phyloP scores from a whole-genome alignment of 352 stramenopile genomes.

The Phytophthora vignae region DNA sequence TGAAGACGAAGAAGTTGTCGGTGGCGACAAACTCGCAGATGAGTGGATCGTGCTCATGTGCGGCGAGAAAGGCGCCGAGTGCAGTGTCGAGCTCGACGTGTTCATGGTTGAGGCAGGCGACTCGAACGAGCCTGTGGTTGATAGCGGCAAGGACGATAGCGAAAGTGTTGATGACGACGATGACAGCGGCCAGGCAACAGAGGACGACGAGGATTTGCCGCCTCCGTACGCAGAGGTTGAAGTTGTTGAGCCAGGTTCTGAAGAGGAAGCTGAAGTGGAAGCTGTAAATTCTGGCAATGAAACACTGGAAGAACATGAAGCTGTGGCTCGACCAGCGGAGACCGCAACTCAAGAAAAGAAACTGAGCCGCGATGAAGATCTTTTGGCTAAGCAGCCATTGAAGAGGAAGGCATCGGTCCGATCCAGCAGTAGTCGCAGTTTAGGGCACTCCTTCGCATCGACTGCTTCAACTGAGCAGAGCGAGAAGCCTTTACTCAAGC shows the following conservation, averaged over 20 bases:
- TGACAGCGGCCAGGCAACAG: conserved; percentile 13
- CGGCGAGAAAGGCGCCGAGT: conserved; percentile 31
- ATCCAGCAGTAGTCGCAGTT: conserved; percentile 21
- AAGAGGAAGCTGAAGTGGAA: background rate
- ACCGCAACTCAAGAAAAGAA: background rate
- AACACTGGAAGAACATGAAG: background rate
- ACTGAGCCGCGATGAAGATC: background rate
- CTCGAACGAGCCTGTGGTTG: conserved; percentile 2
- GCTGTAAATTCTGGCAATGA: background rate
- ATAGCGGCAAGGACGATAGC: conserved; percentile 2
- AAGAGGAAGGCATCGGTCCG: conserved; percentile 1
- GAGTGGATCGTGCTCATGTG: conserved; percentile 37
- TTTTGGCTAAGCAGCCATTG: background rate
- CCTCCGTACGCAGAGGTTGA: conserved; percentile 30
- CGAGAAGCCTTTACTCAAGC: conserved; percentile 41
- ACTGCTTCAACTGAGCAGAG: conserved; percentile 9
- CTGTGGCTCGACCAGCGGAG: conserved; percentile 4
- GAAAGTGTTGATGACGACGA: conserved; percentile 5
- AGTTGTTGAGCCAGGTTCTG: background rate
- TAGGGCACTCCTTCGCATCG: background rate
- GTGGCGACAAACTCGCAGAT: conserved; percentile 13
- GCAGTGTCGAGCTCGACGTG: conserved; percentile 1
- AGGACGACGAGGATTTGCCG: conserved; percentile 31
- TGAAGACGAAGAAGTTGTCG: background rate
- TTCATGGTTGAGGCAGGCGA: conserved; percentile 17